Evolutionary conservation across 495 filamentous ascomycete genomes (phyloP).

Genomic region (Cryomyces minteri): DNA sequence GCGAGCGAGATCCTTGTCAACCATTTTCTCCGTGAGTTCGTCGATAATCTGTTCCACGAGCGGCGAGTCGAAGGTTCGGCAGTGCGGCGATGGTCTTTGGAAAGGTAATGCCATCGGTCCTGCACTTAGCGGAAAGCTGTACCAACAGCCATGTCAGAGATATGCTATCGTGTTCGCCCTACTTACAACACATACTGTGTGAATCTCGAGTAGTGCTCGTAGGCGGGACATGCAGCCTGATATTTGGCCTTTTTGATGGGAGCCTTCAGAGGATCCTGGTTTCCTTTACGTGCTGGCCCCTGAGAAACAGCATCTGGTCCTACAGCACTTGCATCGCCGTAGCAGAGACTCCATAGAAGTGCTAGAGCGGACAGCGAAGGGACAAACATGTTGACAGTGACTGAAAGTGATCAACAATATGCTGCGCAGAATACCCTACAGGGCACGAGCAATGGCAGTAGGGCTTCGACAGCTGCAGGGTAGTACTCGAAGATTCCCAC

Average conservation of each 20-base stretch:
- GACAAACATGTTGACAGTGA: too few relatives aligned
- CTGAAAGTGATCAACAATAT: too few relatives aligned
- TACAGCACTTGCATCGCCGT: too few relatives aligned
- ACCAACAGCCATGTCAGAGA: conserved; percentile 20
- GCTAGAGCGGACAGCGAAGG: too few relatives aligned
- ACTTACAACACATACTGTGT: conserved; percentile 20
- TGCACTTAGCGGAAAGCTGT: conserved; percentile 45
- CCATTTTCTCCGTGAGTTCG: conserved; percentile 60
- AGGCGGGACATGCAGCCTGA: conserved; percentile 28
- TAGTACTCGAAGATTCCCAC: too few relatives aligned
- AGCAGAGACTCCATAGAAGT: too few relatives aligned
- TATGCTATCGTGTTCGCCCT: background rate
- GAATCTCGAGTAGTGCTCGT: conserved; percentile 26
- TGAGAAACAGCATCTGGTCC: background rate
- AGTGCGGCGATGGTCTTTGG: conserved; percentile 63
- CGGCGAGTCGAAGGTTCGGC: conserved; percentile 74
- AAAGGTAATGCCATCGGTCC: conserved; percentile 73
- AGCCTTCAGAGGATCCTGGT: conserved; percentile 2
- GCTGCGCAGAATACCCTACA: too few relatives aligned
- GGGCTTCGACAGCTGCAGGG: too few relatives aligned
- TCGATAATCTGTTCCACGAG: conserved; percentile 76
- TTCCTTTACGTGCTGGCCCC: background rate
- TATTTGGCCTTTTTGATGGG: conserved; percentile 13
- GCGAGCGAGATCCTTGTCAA: conserved; percentile 75
- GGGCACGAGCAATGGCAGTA: too few relatives aligned